Evolutionary conservation across 345 rosid genomes (phyloP).

Genomic region (Lenwebbia sp.): DNA sequence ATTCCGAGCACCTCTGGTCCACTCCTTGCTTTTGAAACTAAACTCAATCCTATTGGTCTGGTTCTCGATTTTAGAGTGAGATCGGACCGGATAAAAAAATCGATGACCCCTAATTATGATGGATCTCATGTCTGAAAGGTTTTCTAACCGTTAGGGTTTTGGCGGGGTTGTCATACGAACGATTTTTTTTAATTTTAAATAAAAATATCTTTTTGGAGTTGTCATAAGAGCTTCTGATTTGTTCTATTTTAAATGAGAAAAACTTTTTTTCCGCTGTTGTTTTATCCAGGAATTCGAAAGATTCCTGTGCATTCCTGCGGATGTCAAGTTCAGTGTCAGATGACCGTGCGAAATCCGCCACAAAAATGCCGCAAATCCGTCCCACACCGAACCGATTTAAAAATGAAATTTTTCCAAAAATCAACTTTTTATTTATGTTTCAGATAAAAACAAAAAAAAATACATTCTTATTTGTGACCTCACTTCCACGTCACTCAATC

Average conservation of each 20-base stretch:
- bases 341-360: background rate
- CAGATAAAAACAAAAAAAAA: background rate
- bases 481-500: background rate
- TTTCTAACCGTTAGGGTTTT: background rate
- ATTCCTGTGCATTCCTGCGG: background rate
- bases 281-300: background rate
- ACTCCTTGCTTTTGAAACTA: too few relatives aligned
- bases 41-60: too few relatives aligned
- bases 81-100: too few relatives aligned
- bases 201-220: too few relatives aligned
- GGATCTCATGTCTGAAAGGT: background rate
- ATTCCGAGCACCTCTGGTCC: too few relatives aligned
- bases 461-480: background rate
- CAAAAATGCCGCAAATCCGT: background rate
- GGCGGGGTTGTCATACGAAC: fast-evolving
- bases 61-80: too few relatives aligned
- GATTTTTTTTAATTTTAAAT: background rate
- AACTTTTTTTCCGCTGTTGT: background rate
- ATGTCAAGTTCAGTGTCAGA: background rate
- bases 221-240: background rate
- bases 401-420: background rate
- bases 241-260: too few relatives aligned
- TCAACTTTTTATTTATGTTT: background rate
- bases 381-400: background rate
- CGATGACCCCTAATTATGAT: too few relatives aligned